Base-by-base conservation (phyloP, 139 green algal genomes). In the Eudorina sp. region DNA sequence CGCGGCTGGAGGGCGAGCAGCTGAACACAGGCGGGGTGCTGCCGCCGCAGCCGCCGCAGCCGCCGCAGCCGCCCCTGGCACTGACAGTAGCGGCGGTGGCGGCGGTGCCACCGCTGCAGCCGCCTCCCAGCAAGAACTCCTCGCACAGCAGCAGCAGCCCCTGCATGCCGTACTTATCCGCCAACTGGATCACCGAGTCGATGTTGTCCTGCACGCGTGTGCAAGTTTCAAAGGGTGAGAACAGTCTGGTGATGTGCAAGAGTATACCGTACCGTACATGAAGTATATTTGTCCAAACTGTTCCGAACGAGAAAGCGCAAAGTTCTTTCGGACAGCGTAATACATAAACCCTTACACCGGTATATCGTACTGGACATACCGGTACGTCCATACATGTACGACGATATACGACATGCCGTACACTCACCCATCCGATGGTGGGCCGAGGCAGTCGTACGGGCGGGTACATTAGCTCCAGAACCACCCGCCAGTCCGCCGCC, bases 111-210 rank as follows among this genome's bases (percentile, higher is more conserved):
- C 53, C 21, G 38, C 51, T 68, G 19, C 53, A 2, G 77, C 77
- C 19, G 23, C 77, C 29, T 2, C 53, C 78, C 36, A 85, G 53
- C 38, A 85, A 55, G 78, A 85, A 85, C 78, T 85, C 78, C 78
- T 85, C 78, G 41, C 48, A 70, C 36, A 75, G 55, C 55, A 85
- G 78, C 29, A 85, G 78, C 78, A 85, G 55, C 0, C 78, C 78
- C 11, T 27, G 6, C 23, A 85, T 85, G 78, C 78, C 78, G 53
- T 85, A 85, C 78, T 85, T 85, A 25, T 85, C 78, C 19, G 78
- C 55, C 27, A 85, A 40, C 14, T 25, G 29, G 38, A 85, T 74
- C 11, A 85, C 53, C 29, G 55, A n/a, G 13, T 85, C 78, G 41
- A 85, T 74, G 53, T 85, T 85, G 78, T 74, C 40, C 78, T 85